phyloP scores from a whole-genome alignment of 345 rosid genomes.

The Moricandia arvensis region DNA sequence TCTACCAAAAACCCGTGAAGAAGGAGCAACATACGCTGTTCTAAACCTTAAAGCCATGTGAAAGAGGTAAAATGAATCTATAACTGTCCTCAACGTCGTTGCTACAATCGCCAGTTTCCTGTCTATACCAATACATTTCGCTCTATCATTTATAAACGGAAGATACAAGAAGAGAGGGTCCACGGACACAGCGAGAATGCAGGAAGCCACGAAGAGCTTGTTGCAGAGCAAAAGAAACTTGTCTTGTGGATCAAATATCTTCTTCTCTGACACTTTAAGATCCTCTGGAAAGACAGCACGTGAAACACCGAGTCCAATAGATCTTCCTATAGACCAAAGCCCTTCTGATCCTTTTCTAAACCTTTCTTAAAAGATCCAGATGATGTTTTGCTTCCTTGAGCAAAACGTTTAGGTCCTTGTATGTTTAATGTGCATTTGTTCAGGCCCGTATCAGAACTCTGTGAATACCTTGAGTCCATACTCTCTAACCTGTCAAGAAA shows the following conservation, averaged over 20 bases:
- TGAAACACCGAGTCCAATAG: conserved; percentile 88
- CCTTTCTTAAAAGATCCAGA: conserved; percentile 84
- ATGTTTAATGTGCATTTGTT: conserved; percentile 68
- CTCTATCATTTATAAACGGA: conserved; percentile 58
- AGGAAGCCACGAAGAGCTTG: conserved; percentile 68
- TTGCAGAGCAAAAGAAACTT: conserved; percentile 82
- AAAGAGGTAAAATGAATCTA: conserved; percentile 89
- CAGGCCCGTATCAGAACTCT: conserved; percentile 56
- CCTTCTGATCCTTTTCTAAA: conserved; percentile 91
- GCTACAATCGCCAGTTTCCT: conserved; percentile 65
- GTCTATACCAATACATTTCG: conserved; percentile 73
- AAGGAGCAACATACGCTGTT: conserved; percentile 95
- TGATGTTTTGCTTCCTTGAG: conserved; percentile 52
- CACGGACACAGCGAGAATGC: conserved; percentile 81
- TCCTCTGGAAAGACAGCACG: conserved; percentile 95
- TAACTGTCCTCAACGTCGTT: conserved; percentile 66
- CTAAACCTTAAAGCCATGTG: conserved; percentile 91
- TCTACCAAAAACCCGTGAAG: conserved; percentile 93
- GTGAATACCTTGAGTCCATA: conserved; percentile 81
- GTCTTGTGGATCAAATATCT: conserved; percentile 94
- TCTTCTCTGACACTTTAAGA: conserved; percentile 82
- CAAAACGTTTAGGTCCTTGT: conserved; percentile 59
- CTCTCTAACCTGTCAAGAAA: conserved; percentile 66
- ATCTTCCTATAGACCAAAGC: conserved; percentile 89
- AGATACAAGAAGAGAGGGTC: conserved; percentile 93